Conservation (phyloP, 2,329 filamentous ascomycete genomes). For the Blastomyces gilchristii region DNA sequence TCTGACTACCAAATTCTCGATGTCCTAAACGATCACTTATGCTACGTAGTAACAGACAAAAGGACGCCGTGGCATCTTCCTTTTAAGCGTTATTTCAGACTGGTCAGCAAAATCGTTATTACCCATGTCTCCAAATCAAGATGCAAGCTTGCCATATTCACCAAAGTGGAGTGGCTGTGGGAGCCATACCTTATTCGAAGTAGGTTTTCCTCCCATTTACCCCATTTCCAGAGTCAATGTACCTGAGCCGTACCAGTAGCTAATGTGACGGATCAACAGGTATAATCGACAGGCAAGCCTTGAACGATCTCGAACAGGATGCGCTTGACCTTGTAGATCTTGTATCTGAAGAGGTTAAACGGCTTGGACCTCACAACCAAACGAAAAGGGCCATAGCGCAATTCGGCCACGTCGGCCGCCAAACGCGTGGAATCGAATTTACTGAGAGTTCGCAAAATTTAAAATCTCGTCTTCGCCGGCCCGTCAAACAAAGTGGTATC, state of each 20-base stretch:
- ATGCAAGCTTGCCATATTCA: constrained; percentile 82
- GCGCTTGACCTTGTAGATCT: constrained; percentile 42
- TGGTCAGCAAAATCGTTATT: constrained; percentile 85
- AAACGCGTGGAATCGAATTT: constrained; percentile 33
- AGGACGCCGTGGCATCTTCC: constrained; percentile 75
- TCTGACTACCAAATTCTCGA: constrained; percentile 82
- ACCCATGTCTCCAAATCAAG: constrained; percentile 86
- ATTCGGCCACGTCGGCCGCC: constrained; percentile 40
- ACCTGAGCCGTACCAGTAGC: not conserved
- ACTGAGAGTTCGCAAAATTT: constrained; percentile 24
- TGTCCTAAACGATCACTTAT: constrained; percentile 63
- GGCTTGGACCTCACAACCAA: constrained; percentile 36
- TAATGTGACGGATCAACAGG: constrained; percentile 18
- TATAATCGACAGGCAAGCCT: constrained; percentile 54
- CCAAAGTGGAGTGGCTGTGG: constrained; percentile 75
- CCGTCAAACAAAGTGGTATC: constrained; percentile 51
- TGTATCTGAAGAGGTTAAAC: constrained; percentile 40
- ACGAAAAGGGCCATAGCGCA: constrained; percentile 41
- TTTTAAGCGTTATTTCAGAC: constrained; percentile 63
- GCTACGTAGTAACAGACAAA: constrained; percentile 56
- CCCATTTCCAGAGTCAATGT: not conserved
- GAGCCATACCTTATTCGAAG: constrained; percentile 44
- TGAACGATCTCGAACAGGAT: constrained; percentile 53
- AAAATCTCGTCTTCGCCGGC: constrained; percentile 40
- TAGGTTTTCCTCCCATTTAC: constrained; percentile 18